Percentiles rank a stretch among this genome's conserved stretches.
phyloP scores from a whole-genome alignment of 2,329 filamentous ascomycete genomes.

The Alternaria alternata region DNA sequence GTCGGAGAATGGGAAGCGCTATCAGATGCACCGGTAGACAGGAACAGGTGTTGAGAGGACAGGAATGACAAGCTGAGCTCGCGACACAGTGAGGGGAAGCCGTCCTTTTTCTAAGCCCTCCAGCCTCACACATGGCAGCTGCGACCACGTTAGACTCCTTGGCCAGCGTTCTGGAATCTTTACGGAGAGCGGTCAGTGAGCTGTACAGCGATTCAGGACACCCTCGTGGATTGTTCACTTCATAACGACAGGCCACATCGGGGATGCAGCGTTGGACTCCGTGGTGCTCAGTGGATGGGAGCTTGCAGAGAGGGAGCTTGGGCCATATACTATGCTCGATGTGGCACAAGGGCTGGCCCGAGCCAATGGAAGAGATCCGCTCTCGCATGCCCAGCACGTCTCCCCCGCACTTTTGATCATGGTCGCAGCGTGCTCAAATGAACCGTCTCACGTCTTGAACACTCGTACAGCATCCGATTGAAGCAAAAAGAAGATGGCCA shows the following conservation, averaged over 20 bases:
- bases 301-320: slow-evolving; percentile 13
- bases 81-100: slow-evolving; percentile 24
- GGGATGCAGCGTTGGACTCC: slow-evolving; percentile 22
- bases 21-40: slow-evolving; percentile 4
- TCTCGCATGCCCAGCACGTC: slow-evolving; percentile 6
- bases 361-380: slow-evolving; percentile 23
- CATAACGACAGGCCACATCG: slow-evolving; percentile 14
- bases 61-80: slow-evolving; percentile 8
- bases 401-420: slow-evolving; percentile 22
- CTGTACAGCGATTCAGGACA: slow-evolving; percentile 13
- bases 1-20: slow-evolving; percentile 6
- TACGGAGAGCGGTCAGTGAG: slow-evolving; percentile 20
- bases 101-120: slow-evolving; percentile 19
- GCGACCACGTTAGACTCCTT: slow-evolving; percentile 7
- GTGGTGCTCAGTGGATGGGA: slow-evolving; percentile 14
- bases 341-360: slow-evolving; percentile 7
- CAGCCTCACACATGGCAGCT: slow-evolving; percentile 9
- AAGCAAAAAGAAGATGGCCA: background rate
- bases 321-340: slow-evolving; percentile 7
- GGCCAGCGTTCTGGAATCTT: slow-evolving; percentile 12
- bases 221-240: slow-evolving; percentile 6
- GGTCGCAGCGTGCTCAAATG: slow-evolving; percentile 7
- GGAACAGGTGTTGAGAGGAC: slow-evolving; percentile 10
- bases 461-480: background rate
- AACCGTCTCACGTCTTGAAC: slow-evolving; percentile 4